Evolutionary conservation across 345 rosid species (phyloP), one percentile per base, ranked within the genome.

Genomic region (Passiflora organensis): DNA sequence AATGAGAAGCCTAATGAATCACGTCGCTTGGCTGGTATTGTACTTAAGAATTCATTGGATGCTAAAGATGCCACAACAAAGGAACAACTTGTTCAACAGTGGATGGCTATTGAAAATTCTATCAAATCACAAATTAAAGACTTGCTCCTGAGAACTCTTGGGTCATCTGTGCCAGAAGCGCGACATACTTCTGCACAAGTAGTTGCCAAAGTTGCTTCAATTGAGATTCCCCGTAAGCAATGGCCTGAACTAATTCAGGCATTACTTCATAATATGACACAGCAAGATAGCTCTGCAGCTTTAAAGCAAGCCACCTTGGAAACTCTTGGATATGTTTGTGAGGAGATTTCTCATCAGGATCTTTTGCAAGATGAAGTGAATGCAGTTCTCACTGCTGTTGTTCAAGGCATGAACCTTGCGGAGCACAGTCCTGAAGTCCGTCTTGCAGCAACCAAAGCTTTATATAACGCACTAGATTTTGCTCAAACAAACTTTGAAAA

Each of bases 401-500:
- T 93, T 50, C 97, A 93, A 65, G 99, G 99, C 64, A 89, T 93
- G 99, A 89, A 73, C 70, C 81, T 68, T 67, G 67, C 87, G 54
- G 95, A 79, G 70, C 80, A 81, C 56, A 68, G 79, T 43, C 76
- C 75, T 36, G 96, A 86, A 50, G 89, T 93, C 34, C 83, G 96
- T 45, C 89, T 86, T 51, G 91, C 96, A 13, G 96, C 99, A 43
- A 85, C 95, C 28, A 79, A 60, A 63, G 95, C 96, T 36, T 63
- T 89, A 48, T 79, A 68, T 66, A 89, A 93, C 73, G 99, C 99
- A 46, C 62, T 89, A 25, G 91, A 82, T 56, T 93, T 93, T 79
- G 95, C 99, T 37, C 94, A 83, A 72, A 76, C 87, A 18, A 93
- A 93, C 78, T 93, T 93, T 71, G 86, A 84, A 53, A 89, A 93